Evolutionary conservation across 2,329 filamentous ascomycete genomes (phyloP), one percentile per base, ranked within the genome.

Genomic region (Monosporascus sp.): DNA sequence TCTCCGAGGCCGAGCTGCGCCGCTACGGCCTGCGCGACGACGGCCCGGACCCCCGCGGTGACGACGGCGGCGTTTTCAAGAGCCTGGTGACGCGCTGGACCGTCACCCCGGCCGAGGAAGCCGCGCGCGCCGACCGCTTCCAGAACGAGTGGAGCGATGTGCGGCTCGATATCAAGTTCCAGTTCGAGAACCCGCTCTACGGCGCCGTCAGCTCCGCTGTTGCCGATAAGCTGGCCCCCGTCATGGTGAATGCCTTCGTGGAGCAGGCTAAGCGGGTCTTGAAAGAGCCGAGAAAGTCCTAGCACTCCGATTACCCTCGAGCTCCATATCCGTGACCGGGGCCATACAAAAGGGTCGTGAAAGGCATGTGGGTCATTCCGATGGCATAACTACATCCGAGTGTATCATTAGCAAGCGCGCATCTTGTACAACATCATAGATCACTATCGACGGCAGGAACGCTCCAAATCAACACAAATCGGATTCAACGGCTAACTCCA

Each of bases 201-300:
- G 86, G 85, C 42, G 84, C 88, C 20, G 76, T 97, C 66, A 94
- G 92, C 68, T 80, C 84, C 38, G 86, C 89, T 36, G 85, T 94
- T 24, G 90, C 90, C 59, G 87, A 90, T 34, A 90, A 89, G 72
- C 84, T 97, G 57, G 93, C 90, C 1, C 85, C 84, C 4, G 78
- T 88, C 58, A 96, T 99, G 91, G 88, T 97, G 59, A 85, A 89
- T 69, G 93, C 94, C 1, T 99, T 99, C 74, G 92, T 97, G 74
- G 82, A 83, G 70, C 80, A 89, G 65, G 91, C 94, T 6, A 76
- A 75, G 65, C 74, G 81, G 62, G 67, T 90, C 47, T 68, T 81
- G 61, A 73, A 71, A 41, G 47, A 53, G 39, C 52, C 51, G 41
- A 34, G 31, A 14, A 34, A 34, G 4, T 34, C 31, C 5, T 34